Conservation (phyloP, 345 rosid species). For the Eucalyptus albens region DNA sequence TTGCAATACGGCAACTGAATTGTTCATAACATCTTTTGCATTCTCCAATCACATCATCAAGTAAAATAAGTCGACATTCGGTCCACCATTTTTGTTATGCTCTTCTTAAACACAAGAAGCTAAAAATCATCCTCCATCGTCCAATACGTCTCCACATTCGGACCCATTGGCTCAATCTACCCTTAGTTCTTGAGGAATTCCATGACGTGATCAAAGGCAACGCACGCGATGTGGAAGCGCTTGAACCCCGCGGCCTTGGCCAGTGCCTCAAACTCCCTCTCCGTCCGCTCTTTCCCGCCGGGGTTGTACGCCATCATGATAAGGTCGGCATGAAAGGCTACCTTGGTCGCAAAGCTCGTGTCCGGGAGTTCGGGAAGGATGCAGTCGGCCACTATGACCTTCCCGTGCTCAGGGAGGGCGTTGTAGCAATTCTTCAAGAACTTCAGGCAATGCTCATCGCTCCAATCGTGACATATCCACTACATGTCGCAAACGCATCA, state of each 20-base stretch:
- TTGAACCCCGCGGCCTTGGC: conserved; percentile 1
- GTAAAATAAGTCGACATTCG: background rate
- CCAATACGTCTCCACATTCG: background rate
- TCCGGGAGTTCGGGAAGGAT: background rate
- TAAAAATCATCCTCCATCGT: background rate
- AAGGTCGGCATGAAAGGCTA: background rate
- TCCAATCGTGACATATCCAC: background rate
- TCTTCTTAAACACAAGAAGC: background rate
- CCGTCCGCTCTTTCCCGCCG: background rate
- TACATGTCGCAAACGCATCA: background rate
- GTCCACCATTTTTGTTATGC: background rate
- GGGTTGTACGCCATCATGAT: background rate
- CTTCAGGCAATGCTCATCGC: background rate
- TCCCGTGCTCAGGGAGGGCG: background rate
- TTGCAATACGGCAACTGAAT: background rate
- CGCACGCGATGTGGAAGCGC: background rate
- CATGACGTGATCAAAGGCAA: background rate
- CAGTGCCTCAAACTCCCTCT: conserved; percentile 1
- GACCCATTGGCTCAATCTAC: background rate
- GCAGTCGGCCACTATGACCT: background rate
- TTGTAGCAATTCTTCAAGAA: background rate
- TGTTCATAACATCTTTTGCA: background rate
- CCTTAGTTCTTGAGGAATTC: background rate
- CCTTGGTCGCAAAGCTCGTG: background rate
- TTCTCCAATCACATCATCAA: background rate